Evolutionary conservation across 208 protist species (phyloP).

Genomic region (Tritrichomonas musculus): DNA sequence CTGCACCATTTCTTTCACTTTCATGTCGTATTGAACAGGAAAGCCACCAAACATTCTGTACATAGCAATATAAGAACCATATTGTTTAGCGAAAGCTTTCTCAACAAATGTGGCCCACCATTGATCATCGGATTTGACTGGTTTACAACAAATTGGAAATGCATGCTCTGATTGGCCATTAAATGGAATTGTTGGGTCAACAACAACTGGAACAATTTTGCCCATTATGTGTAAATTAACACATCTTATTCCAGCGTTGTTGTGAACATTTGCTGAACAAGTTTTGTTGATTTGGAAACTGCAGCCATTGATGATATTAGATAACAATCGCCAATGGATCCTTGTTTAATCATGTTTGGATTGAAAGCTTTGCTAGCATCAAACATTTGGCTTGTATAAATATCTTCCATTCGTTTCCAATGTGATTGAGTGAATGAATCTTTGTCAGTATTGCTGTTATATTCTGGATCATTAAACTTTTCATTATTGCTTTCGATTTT

Average conservation of each 20-base stretch:
- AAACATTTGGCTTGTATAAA: not conserved
- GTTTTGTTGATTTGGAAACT: not conserved
- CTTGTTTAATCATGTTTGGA: not conserved
- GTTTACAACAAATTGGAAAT: not conserved
- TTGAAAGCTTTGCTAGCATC: not conserved
- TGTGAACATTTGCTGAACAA: not conserved
- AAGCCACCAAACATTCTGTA: not conserved
- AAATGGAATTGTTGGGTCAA: not conserved
- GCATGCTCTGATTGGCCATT: not conserved
- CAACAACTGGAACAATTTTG: not conserved
- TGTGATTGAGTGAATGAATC: no score
- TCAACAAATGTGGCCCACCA: slow-evolving; percentile 11
- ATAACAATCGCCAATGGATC: slow-evolving; percentile 27
- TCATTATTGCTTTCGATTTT: not conserved
- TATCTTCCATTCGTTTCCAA: not conserved
- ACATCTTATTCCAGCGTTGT: not conserved
- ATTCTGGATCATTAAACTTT: not conserved
- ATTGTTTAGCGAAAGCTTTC: not conserved
- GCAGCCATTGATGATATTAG: not conserved
- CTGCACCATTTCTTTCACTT: not conserved
- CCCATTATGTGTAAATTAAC: not conserved
- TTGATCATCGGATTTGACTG: not conserved
- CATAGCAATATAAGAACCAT: not conserved
- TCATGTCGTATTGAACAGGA: not conserved
- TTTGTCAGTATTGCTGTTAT: no score